A percentile compares a stretch with the other conserved stretches of the same genome.
Evolutionary conservation across 768 basidiomycete species (phyloP).

Genomic region (Dioszegia crocea): DNA sequence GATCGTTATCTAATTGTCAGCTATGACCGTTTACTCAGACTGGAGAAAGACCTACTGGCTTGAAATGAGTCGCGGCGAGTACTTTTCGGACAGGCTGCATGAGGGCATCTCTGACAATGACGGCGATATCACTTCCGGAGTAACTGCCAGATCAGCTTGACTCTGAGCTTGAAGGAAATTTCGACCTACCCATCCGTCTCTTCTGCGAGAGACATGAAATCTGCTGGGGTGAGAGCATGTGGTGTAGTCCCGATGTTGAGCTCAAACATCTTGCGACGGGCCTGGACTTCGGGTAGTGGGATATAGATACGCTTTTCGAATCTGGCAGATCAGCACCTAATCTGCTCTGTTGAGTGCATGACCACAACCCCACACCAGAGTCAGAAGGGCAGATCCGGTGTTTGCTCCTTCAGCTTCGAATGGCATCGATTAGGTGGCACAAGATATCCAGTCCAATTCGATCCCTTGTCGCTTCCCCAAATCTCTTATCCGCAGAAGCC

Average conservation of each 20-base stretch:
- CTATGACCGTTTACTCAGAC: neutral
- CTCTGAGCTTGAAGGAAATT: neutral
- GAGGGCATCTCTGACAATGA: constrained; percentile 89
- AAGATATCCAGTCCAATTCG: too few species aligned
- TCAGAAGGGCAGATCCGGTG: too few species aligned
- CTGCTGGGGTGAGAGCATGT: constrained; percentile 69
- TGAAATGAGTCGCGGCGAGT: constrained; percentile 91
- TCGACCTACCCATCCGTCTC: constrained; percentile 70
- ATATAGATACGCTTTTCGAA: constrained; percentile 99
- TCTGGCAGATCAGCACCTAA: constrained; percentile 52
- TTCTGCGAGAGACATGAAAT: constrained; percentile 75
- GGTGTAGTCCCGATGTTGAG: constrained; percentile 92
- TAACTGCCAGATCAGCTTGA: constrained; percentile 55
- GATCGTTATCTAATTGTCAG: constrained; percentile 18
- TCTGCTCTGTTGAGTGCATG: too few species aligned
- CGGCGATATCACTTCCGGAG: constrained; percentile 91
- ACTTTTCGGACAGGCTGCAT: constrained; percentile 99
- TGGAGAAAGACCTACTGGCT: constrained; percentile 50
- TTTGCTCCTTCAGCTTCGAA: too few species aligned
- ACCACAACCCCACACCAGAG: too few species aligned
- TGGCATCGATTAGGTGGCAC: too few species aligned
- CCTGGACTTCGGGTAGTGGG: constrained; percentile 88
- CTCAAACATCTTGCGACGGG: constrained; percentile 91
- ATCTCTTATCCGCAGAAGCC: too few species aligned
- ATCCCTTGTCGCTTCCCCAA: too few species aligned